These are phyloP conservation scores for Rhizopus arrhizus DNA, from an alignment of 371 early-diverging fungal genomes.

Conservation along the genomic window DNA sequence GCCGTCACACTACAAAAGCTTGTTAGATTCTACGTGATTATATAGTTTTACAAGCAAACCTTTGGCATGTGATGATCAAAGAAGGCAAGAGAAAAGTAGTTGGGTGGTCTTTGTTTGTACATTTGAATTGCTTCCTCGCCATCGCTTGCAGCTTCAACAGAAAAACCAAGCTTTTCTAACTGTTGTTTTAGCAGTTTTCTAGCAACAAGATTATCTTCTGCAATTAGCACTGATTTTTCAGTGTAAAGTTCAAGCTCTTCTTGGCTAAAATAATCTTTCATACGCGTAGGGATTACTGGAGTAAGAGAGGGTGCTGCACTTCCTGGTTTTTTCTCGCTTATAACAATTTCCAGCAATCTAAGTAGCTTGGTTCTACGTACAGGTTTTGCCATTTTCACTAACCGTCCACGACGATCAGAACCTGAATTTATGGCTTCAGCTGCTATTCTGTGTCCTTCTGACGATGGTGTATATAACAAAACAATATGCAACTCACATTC, in stretches of 20 bases:
- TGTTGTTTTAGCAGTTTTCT: constrained; percentile 50
- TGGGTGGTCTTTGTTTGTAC: constrained; percentile 34
- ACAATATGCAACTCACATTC: constrained; percentile 51
- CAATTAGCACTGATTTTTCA: constrained; percentile 46
- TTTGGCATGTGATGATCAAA: constrained; percentile 60
- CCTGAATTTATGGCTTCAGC: constrained; percentile 46
- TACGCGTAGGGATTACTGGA: constrained; percentile 21
- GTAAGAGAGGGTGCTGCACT: constrained; percentile 17
- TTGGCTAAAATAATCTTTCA: constrained; percentile 40
- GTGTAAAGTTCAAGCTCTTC: constrained; percentile 41
- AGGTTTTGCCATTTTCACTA: constrained; percentile 62
- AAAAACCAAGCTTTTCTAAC: constrained; percentile 51
- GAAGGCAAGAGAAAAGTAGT: constrained; percentile 48
- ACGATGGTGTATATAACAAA: constrained; percentile 46
- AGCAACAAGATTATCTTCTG: constrained; percentile 55
- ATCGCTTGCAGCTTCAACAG: constrained; percentile 52
- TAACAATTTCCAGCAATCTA: constrained; percentile 39
- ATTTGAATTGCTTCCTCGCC: constrained; percentile 51
- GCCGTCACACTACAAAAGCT: constrained; percentile 50
- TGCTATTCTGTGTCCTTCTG: constrained; percentile 49
- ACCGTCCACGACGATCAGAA: constrained; percentile 44
- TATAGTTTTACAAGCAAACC: constrained; percentile 13
- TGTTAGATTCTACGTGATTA: background rate
- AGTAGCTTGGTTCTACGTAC: constrained; percentile 56
- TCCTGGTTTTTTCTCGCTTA: constrained; percentile 26